These are phyloP conservation scores for Polygonum maritimum DNA, from an alignment of 148 eudicot genomes.

Conservation along the genomic window DNA sequence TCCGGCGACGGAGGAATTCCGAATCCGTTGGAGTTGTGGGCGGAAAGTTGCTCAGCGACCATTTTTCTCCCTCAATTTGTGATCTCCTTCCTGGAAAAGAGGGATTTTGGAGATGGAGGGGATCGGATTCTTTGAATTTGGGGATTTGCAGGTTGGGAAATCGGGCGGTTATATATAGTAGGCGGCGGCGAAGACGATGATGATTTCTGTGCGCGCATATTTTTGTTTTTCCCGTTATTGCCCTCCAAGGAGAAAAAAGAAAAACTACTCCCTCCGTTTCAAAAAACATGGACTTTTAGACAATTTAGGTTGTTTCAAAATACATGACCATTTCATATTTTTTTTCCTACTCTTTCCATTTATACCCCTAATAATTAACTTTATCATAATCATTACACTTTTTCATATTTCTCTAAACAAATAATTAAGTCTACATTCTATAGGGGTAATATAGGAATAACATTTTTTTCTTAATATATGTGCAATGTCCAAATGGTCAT, in stretches of 20 bases:
- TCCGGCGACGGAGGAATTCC: not conserved
- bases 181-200: not conserved
- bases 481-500: too few species aligned
- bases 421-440: too few species aligned
- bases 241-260: not conserved
- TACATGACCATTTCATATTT: too few species aligned
- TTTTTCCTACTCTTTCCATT: too few species aligned
- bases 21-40: slow-evolving; percentile 3
- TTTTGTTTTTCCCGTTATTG: not conserved
- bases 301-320: too few species aligned
- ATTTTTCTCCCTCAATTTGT: not conserved
- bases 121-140: not conserved
- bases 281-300: too few species aligned
- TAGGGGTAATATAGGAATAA: too few species aligned
- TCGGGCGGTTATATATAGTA: not conserved
- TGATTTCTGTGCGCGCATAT: not conserved
- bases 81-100: not conserved
- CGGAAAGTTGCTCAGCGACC: not conserved
- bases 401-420: too few species aligned
- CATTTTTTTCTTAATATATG: too few species aligned
- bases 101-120: not conserved
- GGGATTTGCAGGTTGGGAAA: not conserved
- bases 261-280: too few species aligned
- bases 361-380: too few species aligned
- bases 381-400: too few species aligned